Conservation (phyloP, 179 eudicot genomes). For the Beta lomatogona region DNA sequence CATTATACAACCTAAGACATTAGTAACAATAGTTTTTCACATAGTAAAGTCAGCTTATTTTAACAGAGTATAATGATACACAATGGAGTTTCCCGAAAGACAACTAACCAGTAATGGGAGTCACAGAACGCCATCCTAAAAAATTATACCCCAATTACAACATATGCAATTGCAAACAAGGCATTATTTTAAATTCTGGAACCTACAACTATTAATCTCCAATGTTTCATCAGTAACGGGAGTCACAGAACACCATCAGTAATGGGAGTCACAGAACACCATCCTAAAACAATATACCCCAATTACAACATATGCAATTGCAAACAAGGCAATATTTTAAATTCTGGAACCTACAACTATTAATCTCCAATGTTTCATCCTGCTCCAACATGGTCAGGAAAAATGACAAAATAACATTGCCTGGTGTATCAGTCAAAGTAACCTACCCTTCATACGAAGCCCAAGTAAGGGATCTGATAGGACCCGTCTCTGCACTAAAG, state of each 20-base stretch:
- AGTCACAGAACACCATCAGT: too few species aligned
- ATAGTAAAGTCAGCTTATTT: background rate
- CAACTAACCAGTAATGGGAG: slow-evolving; percentile 8
- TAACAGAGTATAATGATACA: background rate
- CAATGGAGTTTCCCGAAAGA: background rate
- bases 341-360: background rate
- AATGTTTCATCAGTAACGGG: background rate
- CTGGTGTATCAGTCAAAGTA: background rate
- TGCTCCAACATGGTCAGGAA: background rate
- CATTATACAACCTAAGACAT: background rate
- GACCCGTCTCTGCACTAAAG: slow-evolving; percentile 90
- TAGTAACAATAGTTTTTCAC: background rate
- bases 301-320: background rate
- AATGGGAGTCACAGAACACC: background rate
- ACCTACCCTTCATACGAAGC: slow-evolving; percentile 84
- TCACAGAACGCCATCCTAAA: slow-evolving; percentile 3
- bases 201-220: background rate
- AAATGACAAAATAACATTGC: background rate
- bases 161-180: background rate
- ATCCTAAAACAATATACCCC: background rate
- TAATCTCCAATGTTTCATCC: background rate
- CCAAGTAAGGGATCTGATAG: slow-evolving; percentile 91
- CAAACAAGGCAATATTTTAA: background rate
- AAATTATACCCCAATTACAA: background rate
- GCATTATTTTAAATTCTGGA: background rate